Conservation (phyloP, 768 basidiomycete species). For the Aureoboletus auriporus region DNA sequence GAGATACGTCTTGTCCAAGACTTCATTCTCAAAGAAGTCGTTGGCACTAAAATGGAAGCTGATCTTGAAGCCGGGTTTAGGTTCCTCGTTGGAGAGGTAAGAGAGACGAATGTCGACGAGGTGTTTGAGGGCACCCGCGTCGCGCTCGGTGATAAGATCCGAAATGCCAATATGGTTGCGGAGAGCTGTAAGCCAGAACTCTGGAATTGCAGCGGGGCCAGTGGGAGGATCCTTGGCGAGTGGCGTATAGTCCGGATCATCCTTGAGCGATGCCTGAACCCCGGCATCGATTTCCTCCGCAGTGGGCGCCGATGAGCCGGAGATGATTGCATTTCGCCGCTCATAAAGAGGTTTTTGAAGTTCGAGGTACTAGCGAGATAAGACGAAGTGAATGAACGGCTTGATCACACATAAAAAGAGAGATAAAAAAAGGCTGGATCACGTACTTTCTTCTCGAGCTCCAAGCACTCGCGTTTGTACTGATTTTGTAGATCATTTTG, state of each 20-base stretch:
- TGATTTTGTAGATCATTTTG: slow-evolving; percentile 88
- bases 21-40: slow-evolving; percentile 82
- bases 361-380: slow-evolving; percentile 55
- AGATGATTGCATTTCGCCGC: slow-evolving; percentile 80
- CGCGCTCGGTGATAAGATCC: slow-evolving; percentile 91
- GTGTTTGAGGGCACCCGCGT: slow-evolving; percentile 79
- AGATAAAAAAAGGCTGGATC: slow-evolving; percentile 5
- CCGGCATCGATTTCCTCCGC: slow-evolving; percentile 82
- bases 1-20: slow-evolving; percentile 89
- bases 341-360: slow-evolving; percentile 83
- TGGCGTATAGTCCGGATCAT: slow-evolving; percentile 65
- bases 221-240: slow-evolving; percentile 50
- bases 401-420: slow-evolving; percentile 12
- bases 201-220: slow-evolving; percentile 58
- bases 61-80: slow-evolving; percentile 89
- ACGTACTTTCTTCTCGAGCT: slow-evolving; percentile 91
- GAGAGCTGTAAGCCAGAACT: slow-evolving; percentile 97
- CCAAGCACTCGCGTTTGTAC: slow-evolving; percentile 90
- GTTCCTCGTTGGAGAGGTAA: slow-evolving; percentile 63
- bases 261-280: slow-evolving; percentile 65
- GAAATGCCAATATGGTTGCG: slow-evolving; percentile 84
- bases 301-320: slow-evolving; percentile 69
- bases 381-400: slow-evolving; percentile 2
- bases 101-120: slow-evolving; percentile 77
- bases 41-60: slow-evolving; percentile 77